Evolutionary conservation across 2,329 filamentous ascomycete species (phyloP).

Genomic region (Penicillium sp.): DNA sequence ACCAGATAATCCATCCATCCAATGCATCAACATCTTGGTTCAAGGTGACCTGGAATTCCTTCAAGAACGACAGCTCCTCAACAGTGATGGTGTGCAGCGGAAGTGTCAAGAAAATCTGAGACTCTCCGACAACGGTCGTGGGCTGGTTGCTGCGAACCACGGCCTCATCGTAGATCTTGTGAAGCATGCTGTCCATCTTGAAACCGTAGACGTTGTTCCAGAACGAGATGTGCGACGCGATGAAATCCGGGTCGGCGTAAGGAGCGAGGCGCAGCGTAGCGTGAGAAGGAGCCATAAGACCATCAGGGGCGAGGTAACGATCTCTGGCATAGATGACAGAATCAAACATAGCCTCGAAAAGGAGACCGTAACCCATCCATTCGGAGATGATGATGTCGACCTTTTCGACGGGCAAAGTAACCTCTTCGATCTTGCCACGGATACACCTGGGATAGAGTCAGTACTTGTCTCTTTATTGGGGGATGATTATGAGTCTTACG

Average conservation of each 20-base stretch:
- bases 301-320: conserved; percentile 74
- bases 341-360: conserved; percentile 95
- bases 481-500: conserved; percentile 38
- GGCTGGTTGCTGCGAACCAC: conserved; percentile 68
- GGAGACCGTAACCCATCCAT: conserved; percentile 94
- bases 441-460: conserved; percentile 54
- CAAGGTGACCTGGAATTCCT: conserved; percentile 63
- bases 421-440: conserved; percentile 84
- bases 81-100: conserved; percentile 71
- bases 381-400: conserved; percentile 96
- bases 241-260: conserved; percentile 71
- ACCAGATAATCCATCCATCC: conserved; percentile 91
- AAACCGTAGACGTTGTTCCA: conserved; percentile 95
- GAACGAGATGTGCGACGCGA: conserved; percentile 74
- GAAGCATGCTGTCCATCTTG: conserved; percentile 87
- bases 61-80: conserved; percentile 72
- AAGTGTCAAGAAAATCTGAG: conserved; percentile 68
- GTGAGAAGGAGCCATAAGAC: conserved; percentile 83
- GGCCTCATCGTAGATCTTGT: conserved; percentile 77
- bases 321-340: conserved; percentile 87
- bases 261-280: conserved; percentile 80
- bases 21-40: conserved; percentile 63
- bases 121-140: conserved; percentile 52
- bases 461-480: background rate
- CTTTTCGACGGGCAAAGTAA: conserved; percentile 69